A percentile compares a stretch with the other conserved stretches of the same genome.
Evolutionary conservation across 768 basidiomycete species (phyloP).

Genomic region (Boletus reticulatus): DNA sequence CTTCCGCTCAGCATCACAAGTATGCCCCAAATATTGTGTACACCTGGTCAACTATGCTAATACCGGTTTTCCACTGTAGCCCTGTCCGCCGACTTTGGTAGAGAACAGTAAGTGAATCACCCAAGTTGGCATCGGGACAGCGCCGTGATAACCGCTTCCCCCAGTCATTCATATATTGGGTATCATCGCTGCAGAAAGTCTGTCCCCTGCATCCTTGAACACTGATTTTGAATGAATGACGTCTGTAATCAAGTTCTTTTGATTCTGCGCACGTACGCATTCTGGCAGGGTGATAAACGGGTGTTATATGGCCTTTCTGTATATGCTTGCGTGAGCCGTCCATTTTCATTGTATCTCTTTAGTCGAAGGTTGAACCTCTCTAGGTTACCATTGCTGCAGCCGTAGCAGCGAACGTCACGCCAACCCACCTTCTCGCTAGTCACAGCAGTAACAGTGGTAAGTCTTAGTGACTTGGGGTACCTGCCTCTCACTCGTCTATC

Average conservation of each 20-base stretch:
- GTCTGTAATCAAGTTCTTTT: constrained; percentile 10
- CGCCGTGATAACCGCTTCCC: neutral
- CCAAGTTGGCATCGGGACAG: neutral
- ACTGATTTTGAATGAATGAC: neutral
- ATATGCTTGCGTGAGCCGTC: constrained; percentile 9
- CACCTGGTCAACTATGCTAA: too few species aligned
- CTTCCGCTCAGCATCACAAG: constrained; percentile 5
- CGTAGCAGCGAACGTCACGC: constrained; percentile 1
- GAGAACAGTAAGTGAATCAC: constrained; percentile 10
- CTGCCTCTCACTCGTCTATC: neutral
- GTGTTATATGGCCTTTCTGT: constrained; percentile 10
- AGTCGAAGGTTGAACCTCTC: too few species aligned
- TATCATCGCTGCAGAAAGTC: constrained; percentile 12
- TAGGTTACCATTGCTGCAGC: constrained; percentile 10
- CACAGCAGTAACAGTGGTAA: neutral
- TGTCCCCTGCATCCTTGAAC: neutral
- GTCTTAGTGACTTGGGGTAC: neutral
- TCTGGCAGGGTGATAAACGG: constrained; percentile 13
- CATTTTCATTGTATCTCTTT: too few species aligned
- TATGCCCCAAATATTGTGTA: neutral
- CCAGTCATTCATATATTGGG: constrained; percentile 9
- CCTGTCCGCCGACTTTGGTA: neutral
- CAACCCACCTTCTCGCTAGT: constrained; percentile 1
- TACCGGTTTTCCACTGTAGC: neutral
- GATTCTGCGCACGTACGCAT: constrained; percentile 19